These are phyloP conservation scores for Groenewaldozyma tartarivorans DNA, from an alignment of 805 yeast species.

Conservation along the genomic window DNA sequence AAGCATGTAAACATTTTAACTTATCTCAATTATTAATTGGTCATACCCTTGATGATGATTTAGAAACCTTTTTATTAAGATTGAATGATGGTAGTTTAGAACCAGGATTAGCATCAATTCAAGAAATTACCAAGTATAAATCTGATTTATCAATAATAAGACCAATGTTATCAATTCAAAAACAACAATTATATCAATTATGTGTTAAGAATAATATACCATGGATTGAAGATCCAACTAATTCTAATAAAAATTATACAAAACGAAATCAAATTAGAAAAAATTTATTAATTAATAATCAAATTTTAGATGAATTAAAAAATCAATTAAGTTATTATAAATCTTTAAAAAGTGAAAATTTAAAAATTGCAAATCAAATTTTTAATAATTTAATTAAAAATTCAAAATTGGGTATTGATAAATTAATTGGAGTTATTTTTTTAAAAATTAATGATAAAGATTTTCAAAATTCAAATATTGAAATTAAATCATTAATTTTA, in stretches of 20 bases:
- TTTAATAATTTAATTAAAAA: slow-evolving; percentile 4
- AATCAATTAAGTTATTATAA: not conserved
- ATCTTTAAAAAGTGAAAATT: slow-evolving; percentile 12
- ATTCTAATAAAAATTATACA: slow-evolving; percentile 44
- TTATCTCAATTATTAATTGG: slow-evolving; percentile 44
- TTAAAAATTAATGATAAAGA: not conserved
- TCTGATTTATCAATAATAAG: slow-evolving; percentile 29
- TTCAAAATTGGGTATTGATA: slow-evolving; percentile 1
- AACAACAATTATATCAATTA: slow-evolving; percentile 36
- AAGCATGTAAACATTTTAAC: slow-evolving; percentile 30
- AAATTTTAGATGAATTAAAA: no score
- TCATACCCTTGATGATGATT: slow-evolving; percentile 63
- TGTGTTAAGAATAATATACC: slow-evolving; percentile 33
- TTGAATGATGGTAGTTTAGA: slow-evolving; percentile 36
- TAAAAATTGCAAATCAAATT: slow-evolving; percentile 16
- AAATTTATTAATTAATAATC: slow-evolving; percentile 13
- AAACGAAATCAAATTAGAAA: slow-evolving; percentile 49
- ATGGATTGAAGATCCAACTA: slow-evolving; percentile 71
- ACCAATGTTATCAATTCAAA: slow-evolving; percentile 44
- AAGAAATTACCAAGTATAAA: slow-evolving; percentile 8
- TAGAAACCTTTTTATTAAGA: slow-evolving; percentile 59
- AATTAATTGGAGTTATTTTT: not conserved
- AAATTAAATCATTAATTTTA: not conserved
- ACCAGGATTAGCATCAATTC: slow-evolving; percentile 56
- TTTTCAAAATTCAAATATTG: not conserved